These are phyloP conservation scores for Diaporthe amygdali DNA, from an alignment of 2,329 filamentous ascomycete species.

Conservation along the genomic window DNA sequence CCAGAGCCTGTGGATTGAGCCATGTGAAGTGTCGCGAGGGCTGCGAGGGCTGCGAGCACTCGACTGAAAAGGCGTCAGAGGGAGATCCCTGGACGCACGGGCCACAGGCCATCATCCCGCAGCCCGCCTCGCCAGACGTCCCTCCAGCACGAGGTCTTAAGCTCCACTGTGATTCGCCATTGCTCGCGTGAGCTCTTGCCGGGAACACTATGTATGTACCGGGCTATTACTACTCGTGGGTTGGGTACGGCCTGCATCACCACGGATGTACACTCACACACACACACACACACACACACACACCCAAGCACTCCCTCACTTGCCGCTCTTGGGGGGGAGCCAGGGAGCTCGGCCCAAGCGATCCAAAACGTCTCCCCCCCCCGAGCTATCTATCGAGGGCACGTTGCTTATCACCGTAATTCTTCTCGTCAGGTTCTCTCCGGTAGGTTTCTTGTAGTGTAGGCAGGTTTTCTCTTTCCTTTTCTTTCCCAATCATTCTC, in stretches of 20 bases:
- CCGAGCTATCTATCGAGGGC: neutral
- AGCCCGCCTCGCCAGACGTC: neutral
- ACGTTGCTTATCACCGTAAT: neutral
- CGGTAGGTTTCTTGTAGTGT: neutral
- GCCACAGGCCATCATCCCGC: neutral
- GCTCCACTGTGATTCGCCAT: constrained; percentile 19
- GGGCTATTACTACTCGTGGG: neutral
- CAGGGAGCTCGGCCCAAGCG: neutral
- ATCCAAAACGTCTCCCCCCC: neutral
- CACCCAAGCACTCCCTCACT: neutral
- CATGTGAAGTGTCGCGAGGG: neutral
- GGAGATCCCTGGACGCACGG: neutral
- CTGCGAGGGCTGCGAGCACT: neutral
- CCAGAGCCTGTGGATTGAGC: constrained; percentile 8
- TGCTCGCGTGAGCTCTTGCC: constrained; percentile 25
- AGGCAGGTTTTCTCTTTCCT: neutral
- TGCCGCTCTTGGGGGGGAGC: neutral
- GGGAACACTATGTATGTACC: too few relatives aligned
- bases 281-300: too few relatives aligned
- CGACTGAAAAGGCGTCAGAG: neutral
- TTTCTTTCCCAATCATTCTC: neutral
- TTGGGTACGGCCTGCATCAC: neutral
- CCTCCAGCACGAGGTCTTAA: constrained; percentile 21
- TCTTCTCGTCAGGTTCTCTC: neutral
- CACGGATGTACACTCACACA: neutral